Evolutionary conservation across 2,329 filamentous ascomycete species (phyloP).

Genomic region (Ilyonectria robusta): DNA sequence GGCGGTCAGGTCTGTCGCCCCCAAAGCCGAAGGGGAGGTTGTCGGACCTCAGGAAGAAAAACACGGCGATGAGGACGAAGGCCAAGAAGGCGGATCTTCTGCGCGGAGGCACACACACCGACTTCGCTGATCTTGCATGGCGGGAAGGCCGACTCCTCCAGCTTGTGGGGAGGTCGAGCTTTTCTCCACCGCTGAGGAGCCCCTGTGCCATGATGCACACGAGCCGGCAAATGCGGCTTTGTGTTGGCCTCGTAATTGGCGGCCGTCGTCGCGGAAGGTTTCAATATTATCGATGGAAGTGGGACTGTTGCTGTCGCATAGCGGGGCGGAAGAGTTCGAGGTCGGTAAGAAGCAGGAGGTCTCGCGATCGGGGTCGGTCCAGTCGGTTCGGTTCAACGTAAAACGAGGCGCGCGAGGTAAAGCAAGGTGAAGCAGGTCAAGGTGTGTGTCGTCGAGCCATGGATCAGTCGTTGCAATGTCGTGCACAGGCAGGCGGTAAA

Average conservation of each 20-base stretch:
- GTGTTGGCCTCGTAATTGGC: neutral
- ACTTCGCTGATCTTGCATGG: conserved; percentile 18
- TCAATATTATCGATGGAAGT: neutral
- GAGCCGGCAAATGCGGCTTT: neutral
- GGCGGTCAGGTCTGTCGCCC: conserved; percentile 37
- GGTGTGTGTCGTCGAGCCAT: neutral
- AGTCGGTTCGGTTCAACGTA: neutral
- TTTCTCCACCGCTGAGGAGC: conserved; percentile 22
- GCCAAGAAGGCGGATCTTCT: conserved; percentile 25
- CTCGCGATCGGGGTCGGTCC: neutral
- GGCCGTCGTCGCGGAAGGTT: neutral
- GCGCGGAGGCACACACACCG: conserved; percentile 23
- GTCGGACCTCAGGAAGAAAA: conserved; percentile 28
- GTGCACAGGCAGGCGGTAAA: neutral
- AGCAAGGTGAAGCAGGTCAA: neutral
- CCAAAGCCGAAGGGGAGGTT: conserved; percentile 41
- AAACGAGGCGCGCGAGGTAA: neutral
- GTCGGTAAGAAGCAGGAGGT: neutral
- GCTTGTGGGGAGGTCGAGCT: conserved; percentile 18
- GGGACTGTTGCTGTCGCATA: neutral
- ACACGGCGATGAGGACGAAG: conserved; percentile 15
- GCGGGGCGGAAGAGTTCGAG: neutral
- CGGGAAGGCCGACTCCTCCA: conserved; percentile 30
- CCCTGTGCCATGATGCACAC: conserved; percentile 4
- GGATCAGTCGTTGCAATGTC: neutral